Conservation (phyloP, 306 rosid genomes). For the Herpetospermum pedunculosum region DNA sequence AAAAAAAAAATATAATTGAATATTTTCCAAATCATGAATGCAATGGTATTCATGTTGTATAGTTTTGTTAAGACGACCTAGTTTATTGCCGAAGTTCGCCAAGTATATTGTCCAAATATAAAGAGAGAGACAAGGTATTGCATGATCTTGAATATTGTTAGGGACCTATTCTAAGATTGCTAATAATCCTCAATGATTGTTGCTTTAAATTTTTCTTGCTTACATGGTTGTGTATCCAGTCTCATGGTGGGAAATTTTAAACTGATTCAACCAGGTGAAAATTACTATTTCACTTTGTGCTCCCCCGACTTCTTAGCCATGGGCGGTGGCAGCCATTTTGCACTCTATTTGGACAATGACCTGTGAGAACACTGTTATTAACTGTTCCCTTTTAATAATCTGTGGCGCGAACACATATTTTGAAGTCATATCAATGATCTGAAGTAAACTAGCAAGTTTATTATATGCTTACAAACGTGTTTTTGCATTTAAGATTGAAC, state of each 20-base stretch:
- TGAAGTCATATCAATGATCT: background rate
- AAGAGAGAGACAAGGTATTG: background rate
- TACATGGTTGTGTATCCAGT: background rate
- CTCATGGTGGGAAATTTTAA: background rate
- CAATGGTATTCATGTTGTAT: background rate
- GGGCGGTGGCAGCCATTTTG: constrained; percentile 90
- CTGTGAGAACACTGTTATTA: constrained; percentile 42
- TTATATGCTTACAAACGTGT: background rate
- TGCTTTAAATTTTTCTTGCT: background rate
- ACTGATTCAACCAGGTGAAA: constrained; percentile 43
- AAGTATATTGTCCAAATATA: background rate
- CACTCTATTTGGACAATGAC: constrained; percentile 76
- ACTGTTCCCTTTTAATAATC: background rate
- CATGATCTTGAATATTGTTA: background rate
- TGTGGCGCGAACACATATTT: background rate
- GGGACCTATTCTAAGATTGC: background rate
- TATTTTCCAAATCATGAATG: background rate
- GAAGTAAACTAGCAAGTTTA: background rate
- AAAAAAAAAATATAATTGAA: too few relatives aligned
- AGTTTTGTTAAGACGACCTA: background rate
- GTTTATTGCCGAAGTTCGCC: background rate
- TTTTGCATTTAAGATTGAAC: constrained; percentile 37
- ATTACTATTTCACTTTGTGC: constrained; percentile 83
- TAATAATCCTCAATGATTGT: background rate
- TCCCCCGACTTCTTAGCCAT: constrained; percentile 55